These are phyloP conservation scores for Talaromyces sp. DNA, from an alignment of 2,329 filamentous ascomycete genomes.

Conservation along the genomic window DNA sequence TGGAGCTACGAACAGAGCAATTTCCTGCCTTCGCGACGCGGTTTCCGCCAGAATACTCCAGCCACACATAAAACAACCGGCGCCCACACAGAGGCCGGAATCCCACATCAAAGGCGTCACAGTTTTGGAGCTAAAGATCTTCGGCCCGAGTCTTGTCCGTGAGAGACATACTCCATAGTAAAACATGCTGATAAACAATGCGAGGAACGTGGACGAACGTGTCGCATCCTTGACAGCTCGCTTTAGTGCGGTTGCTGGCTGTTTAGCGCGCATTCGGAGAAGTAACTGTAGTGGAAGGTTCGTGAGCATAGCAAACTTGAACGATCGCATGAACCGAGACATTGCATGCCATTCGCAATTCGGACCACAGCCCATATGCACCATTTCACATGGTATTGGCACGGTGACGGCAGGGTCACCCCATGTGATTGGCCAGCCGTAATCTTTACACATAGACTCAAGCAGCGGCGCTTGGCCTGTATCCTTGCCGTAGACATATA, in stretches of 20 bases:
- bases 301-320: constrained; percentile 70
- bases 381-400: constrained; percentile 77
- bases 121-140: constrained; percentile 56
- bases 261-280: constrained; percentile 54
- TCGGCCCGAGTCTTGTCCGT: constrained; percentile 70
- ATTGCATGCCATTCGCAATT: constrained; percentile 70
- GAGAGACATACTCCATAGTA: constrained; percentile 82
- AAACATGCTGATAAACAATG: constrained; percentile 71
- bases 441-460: constrained; percentile 68
- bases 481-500: constrained; percentile 69
- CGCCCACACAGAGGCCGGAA: constrained; percentile 62
- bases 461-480: constrained; percentile 68
- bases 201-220: constrained; percentile 74
- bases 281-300: constrained; percentile 72
- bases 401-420: constrained; percentile 67
- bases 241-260: constrained; percentile 45
- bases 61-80: constrained; percentile 72
- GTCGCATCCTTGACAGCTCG: constrained; percentile 58
- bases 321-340: constrained; percentile 65
- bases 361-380: constrained; percentile 73
- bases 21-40: constrained; percentile 63
- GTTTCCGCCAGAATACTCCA: constrained; percentile 77
- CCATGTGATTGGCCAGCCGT: constrained; percentile 64
- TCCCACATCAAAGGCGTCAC: constrained; percentile 57
- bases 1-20: constrained; percentile 77